Evolutionary conservation across 306 rosid species (phyloP).

Genomic region (Pyrus betulifolia): DNA sequence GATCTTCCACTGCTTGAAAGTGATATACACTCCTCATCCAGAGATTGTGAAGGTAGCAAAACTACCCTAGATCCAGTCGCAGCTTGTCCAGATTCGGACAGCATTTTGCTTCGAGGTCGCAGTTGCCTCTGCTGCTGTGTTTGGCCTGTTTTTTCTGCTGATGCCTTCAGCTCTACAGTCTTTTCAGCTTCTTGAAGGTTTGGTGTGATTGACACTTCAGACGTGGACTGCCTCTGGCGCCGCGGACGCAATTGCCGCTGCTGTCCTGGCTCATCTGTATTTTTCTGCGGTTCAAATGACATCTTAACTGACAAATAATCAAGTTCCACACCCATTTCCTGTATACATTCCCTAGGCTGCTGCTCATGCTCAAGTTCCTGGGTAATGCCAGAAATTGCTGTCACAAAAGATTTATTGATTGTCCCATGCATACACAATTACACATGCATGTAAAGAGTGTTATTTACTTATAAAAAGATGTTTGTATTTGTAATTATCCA

Average conservation of each 20-base stretch:
- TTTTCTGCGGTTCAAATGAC: not conserved
- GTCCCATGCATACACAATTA: not conserved
- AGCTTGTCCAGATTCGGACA: not conserved
- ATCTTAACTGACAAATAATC: not conserved
- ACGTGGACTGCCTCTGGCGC: not conserved
- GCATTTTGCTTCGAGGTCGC: not conserved
- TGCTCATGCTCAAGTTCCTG: not conserved
- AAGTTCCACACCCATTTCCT: not conserved
- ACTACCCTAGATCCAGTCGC: not conserved
- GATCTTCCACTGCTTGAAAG: not conserved
- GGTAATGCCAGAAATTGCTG: not conserved
- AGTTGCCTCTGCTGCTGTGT: not conserved
- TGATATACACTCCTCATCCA: not conserved
- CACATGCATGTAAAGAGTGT: not conserved
- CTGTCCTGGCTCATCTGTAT: not conserved
- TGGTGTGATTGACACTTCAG: not conserved
- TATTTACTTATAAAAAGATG: too few species aligned
- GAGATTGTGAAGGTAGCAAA: not conserved
- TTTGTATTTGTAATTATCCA: too few species aligned
- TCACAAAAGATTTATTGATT: not conserved
- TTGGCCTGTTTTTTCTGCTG: not conserved
- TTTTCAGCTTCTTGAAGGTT: not conserved
- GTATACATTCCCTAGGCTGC: not conserved
- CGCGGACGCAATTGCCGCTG: not conserved
- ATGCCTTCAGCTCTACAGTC: not conserved